These are phyloP conservation scores for Cryptococcus sp. DNA, from an alignment of 1,284 basidiomycete genomes.

Conservation along the genomic window DNA sequence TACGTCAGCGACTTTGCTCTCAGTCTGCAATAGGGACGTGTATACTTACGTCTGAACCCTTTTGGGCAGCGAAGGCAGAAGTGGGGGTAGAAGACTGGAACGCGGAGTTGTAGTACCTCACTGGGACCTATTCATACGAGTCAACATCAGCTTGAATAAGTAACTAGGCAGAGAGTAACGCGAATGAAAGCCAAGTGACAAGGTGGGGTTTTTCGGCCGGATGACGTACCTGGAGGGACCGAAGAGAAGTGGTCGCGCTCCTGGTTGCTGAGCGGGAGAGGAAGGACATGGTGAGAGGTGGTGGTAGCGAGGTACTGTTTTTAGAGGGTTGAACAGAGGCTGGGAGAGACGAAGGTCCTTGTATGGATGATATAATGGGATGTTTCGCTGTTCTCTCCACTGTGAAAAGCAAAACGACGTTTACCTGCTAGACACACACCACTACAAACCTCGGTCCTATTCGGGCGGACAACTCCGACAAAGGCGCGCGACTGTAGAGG, in stretches of 20 bases:
- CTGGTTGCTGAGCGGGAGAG: slow-evolving; percentile 37
- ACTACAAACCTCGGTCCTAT: too few relatives aligned
- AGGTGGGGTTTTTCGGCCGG: too few relatives aligned
- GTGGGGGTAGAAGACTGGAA: slow-evolving; percentile 61
- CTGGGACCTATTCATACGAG: slow-evolving; percentile 19
- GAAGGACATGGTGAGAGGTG: slow-evolving; percentile 18
- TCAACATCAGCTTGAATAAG: not conserved
- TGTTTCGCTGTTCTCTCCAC: not conserved
- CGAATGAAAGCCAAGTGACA: not conserved
- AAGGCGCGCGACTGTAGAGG: too few relatives aligned
- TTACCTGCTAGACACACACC: too few relatives aligned
- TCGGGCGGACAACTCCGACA: too few relatives aligned
- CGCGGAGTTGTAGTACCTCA: slow-evolving; percentile 47
- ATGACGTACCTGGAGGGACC: slow-evolving; percentile 38
- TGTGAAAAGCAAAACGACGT: slow-evolving; percentile 1
- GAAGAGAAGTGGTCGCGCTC: slow-evolving; percentile 32
- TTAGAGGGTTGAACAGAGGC: slow-evolving; percentile 5
- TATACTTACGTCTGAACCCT: slow-evolving; percentile 70
- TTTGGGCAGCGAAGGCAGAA: slow-evolving; percentile 82
- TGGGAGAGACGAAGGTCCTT: slow-evolving; percentile 3
- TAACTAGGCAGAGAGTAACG: too few relatives aligned
- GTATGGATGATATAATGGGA: not conserved
- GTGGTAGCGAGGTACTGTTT: not conserved
- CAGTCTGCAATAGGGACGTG: not conserved
- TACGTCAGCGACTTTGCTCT: slow-evolving; percentile 2